Base-by-base conservation (phyloP, 768 basidiomycete species). In the Suillus decipiens region DNA sequence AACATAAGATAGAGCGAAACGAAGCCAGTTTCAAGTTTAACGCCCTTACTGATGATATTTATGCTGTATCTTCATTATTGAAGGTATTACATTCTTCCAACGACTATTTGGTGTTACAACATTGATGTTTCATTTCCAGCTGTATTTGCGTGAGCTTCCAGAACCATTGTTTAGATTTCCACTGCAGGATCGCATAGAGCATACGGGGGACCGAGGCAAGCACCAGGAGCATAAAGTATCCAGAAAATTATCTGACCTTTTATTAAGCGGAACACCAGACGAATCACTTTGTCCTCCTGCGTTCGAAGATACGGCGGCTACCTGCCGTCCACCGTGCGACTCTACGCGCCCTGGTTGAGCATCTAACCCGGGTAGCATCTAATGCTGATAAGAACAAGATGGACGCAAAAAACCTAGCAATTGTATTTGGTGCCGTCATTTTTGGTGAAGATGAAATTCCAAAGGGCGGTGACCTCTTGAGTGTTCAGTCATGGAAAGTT, bases 401-500 rank as follows among this genome's bases (percentile, higher is more conserved):
- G 95, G 95, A 95, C 69, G 81, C 89, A 3, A 94, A 89, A 80
- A 97, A 96, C 71, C 79, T 97, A 28, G 92, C 94, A 3, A 95
- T 97, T 54, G 89, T 95, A 4, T 96, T 96, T 77, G 90, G 90
- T 22, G 81, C 87, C 10, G 93, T 94, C 28, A 86, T 97, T 54
- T 95, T 97, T 67, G 95, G 95, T 7, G 93, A 96, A 74, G 95
- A 97, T 65, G 93, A 96, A 65, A 82, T 94, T 62, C 88, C 91
- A 4, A 91, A 90, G 72, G 86, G 81, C 42, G 86, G 84, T 0
- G 92, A 95, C 71, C 80, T 95, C 19, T 77, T 96, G 24, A 89
- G 79, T 61, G 83, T 95, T n/a, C 88, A 90, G 69, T 80, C 80
- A 17, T 80, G 76, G 71, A 96, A 95, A 86, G 93, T 94, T 66